Base-by-base conservation (phyloP, 257 asterid genomes). In the Scutellaria galericulata region DNA sequence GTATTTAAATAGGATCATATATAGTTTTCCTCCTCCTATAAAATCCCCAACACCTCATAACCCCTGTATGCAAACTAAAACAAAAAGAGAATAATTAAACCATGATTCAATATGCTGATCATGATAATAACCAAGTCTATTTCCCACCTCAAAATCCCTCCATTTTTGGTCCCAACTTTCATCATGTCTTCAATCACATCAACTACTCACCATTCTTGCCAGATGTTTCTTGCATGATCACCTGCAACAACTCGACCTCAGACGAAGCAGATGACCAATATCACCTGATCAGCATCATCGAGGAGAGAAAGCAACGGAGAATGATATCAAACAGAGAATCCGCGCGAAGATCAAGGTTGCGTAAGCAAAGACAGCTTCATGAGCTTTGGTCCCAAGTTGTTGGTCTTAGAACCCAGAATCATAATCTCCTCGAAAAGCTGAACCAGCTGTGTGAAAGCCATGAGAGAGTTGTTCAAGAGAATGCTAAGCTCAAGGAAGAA, bases 241-340 rank as follows among this genome's bases (percentile, higher is more conserved):
- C 83, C 76, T 75, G 86, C 72, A 77, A 66, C 39, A 81, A 79
- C 79, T 81, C 91, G 1, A 84, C 89, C 58, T 87, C 92, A 0
- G 88, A 87, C 13, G 92, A 87, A 42, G 83, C 86, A 0, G 88
- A 81, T n/a, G 86, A 82, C 24, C 66, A 73, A 31, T 24, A 24
- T 24, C 27, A 24, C 27, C 27, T 24, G 18, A 3, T 27, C 9
- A 54, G 61, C 74, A 22, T 77, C 66, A 64, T 66, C 14, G 81
- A 83, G 8, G 88, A 81, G 78, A 47, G 93, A 44, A 81, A 58
- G 75, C 82, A 79, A 57, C 63, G 93, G 76, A 68, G 93, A 60
- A 87, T 83, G 93, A 74, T 87, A 13, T 87, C 93, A 0, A 87
- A 87, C 72, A 20, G 93, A 35, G 93, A 87, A 12, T 87, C 93